Base-by-base conservation (phyloP, 371 early-diverging fungal genomes). In the Apophysomyces elegans region DNA sequence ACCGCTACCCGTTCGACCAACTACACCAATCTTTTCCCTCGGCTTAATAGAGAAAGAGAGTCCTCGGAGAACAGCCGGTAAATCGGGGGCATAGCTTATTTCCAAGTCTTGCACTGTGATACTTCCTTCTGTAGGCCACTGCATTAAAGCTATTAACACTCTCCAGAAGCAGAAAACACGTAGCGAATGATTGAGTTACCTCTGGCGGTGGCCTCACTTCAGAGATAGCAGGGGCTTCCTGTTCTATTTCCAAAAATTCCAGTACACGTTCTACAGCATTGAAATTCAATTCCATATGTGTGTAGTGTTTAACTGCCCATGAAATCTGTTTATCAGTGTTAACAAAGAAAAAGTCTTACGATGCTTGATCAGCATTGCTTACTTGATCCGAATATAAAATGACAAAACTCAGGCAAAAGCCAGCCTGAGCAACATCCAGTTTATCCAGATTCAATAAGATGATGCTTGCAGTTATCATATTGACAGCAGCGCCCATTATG, bases 1-100 rank as follows among this genome's bases (percentile, higher is more conserved):
- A 35, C 95, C 95, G 9, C 91, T 86, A n/a, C 85, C 92, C 1
- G 93, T 89, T 65, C 90, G 67, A 16, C 91, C 91, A 5, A 89
- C 88, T 21, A 88, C 77, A 54, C 90, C 90, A 67, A 91, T 71
- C 68, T 85, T 85, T 60, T 86, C 84, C 18, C 79, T 67, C 0
- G 86, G 74, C 4, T 75, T 66, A 21, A 90, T 67, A 21, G 68
- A 65, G 62, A 91, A 77, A 7, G 80, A 65, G 11, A 94, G 61
- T 18, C 79, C 77, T 54, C 82, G 76, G 37, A 93, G 74, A 1
- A 89, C 91, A 6, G 83, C 82, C 18, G 85, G 83, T 13, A 84
- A 69, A 16, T 85, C 86, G 13, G 86, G 76, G 1, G 87, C 79
- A 71, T 91, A 91, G 39, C 83, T 84, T 62, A 90, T 77, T 46